Evolutionary conservation across 768 basidiomycete species (phyloP), one percentile per base, ranked within the genome.

Genomic region (Pisolithus microcarpus): DNA sequence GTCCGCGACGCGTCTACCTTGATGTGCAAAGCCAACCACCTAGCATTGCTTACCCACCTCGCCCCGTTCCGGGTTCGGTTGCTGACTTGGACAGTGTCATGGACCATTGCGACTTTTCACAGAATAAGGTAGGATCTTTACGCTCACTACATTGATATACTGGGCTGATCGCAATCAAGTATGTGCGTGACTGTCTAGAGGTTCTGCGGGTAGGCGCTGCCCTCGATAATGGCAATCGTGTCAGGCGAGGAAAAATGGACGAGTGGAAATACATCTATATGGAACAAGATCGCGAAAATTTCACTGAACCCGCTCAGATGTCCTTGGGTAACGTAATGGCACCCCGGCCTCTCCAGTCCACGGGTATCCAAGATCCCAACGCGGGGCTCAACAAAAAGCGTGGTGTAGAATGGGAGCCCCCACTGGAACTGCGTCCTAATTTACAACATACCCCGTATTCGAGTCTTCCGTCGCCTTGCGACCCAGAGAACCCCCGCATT

Each of bases 101-200:
- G 87, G 85, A 92, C 39, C 81, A 93, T 59, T 99, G 96, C 64
- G 91, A 95, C 69, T 96, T 93, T 65, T 81, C 82, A 15, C 75
- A 80, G 55, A 77, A 80, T 58, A 89, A 90, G 75, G 89, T 87
- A 46, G 54, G 26, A 21, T 13, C 23, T 50, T 39, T 43, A 24
- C 16, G 38, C 46, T 36, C 43, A 9, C 31, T 3, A 19, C 49
- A 37, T 38, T 15, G 38, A 44, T 46, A 26, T 34, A 28, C 49
- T 52, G 48, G 9, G 24, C 52, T 59, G 52, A 64, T 48, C 55
- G 15, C 42, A 23, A 24, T 43, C 31, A 34, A 96, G 89, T 94
- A 89, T 70, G 95, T 98, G n/a, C 84, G 95, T 38, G 96, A 98
- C 64, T 99, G 96, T 61, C 74, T 99, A 38, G 94, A 98, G 67